Evolutionary conservation across 441 rosid species (phyloP), one percentile per base, ranked within the genome.

Genomic region (Gossypium gossypioides): DNA sequence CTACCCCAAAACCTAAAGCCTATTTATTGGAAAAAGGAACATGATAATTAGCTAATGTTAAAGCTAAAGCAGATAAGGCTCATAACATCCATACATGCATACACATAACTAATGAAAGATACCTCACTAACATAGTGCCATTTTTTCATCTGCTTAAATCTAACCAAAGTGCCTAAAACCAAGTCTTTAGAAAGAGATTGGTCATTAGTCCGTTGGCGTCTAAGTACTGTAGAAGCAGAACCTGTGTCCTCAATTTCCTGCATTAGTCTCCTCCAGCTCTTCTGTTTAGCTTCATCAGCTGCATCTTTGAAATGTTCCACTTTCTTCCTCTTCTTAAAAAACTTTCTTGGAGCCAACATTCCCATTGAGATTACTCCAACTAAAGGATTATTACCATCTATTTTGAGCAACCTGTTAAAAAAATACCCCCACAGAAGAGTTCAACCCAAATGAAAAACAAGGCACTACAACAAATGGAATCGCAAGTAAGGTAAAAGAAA

Each of bases 41-140:
- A 59, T 10, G 9, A 9, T 2, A 4, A 12, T 25, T 27, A 25
- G 42, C 18, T 13, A 58, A 25, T 24, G 21, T 7, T 32, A n/a
- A 61, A 65, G 57, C 21, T 50, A 15, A 27, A 48, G 3, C 44
- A 67, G 12, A 65, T 65, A 25, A 67, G n/a, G 42, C 13, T 66
- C 57, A 67, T 3, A 48, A 48, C 40, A 65, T 22, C 25, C 55
- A 65, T 6, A 65, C 16, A 65, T 13, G 24, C 55, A 65, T 6
- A 65, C 16, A 65, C 54, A 44, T 22, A 34, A 37, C 8, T 1
- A 69, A 54, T 2, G 50, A 52, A 22, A 24, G 68, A 77, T 86
- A 94, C 97, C 97, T 94, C 97, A 74, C 85, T 71, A 55, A 94
- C 94, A 74, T 86, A 81, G 79, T 86, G 81, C 97, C 97, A 92